Conservation (phyloP, 2,329 filamentous ascomycete genomes). For the Aspergillus fischeri region DNA sequence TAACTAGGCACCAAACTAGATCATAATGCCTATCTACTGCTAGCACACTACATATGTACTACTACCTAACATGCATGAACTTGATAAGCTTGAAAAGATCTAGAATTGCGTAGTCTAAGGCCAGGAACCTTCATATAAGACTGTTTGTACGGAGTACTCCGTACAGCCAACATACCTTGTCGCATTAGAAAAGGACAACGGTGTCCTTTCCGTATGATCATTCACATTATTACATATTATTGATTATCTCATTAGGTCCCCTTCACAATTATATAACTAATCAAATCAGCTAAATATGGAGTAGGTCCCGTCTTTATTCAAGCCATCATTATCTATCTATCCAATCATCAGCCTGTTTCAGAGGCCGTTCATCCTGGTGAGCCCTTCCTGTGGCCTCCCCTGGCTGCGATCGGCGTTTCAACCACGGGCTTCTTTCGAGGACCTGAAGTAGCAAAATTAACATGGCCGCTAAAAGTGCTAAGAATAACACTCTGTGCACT, state of each 20-base stretch:
- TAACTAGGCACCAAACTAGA: neutral
- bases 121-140: neutral
- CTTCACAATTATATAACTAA: neutral
- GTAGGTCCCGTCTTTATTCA: neutral
- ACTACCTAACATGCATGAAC: neutral
- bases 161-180: neutral
- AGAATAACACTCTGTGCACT: neutral
- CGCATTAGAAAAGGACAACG: neutral
- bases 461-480: neutral
- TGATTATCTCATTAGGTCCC: neutral
- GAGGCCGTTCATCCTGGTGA: neutral
- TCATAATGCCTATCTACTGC: neutral
- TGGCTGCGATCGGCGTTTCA: constrained; percentile 10
- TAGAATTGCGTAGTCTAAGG: neutral
- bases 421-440: neutral
- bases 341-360: neutral
- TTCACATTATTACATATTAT: neutral
- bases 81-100: neutral
- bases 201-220: neutral
- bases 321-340: neutral
- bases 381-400: neutral
- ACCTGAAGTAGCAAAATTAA: neutral
- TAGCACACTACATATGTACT: neutral
- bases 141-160: neutral
- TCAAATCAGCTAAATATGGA: neutral